Conservation (phyloP, 1,139 yeast species). For the Lipomyces yarrowii region DNA sequence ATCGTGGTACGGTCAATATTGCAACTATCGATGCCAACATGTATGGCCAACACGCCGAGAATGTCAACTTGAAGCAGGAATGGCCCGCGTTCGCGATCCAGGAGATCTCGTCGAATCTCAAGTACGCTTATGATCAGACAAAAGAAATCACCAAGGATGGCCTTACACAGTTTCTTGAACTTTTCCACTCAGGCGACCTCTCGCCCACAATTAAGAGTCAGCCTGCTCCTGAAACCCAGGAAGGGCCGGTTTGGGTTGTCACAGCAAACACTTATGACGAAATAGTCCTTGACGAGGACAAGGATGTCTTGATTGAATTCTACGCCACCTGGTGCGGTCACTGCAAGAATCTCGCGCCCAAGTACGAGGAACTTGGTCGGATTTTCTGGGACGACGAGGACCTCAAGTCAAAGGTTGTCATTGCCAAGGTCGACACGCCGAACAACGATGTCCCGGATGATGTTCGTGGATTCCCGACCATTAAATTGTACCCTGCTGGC, state of each 20-base stretch:
- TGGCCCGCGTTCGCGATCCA: conserved; percentile 93
- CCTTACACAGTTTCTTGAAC: conserved; percentile 63
- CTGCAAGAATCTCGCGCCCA: conserved; percentile 94
- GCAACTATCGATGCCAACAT: conserved; percentile 82
- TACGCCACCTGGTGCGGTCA: conserved; percentile 99
- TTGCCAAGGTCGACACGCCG: conserved; percentile 88
- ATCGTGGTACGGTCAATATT: conserved; percentile 81
- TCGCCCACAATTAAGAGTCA: conserved; percentile 82
- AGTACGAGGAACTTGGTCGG: conserved; percentile 75
- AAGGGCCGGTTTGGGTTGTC: conserved; percentile 70
- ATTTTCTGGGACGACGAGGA: conserved; percentile 37
- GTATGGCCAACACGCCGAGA: conserved; percentile 88
- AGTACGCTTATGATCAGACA: conserved; percentile 62
- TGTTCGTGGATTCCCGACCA: conserved; percentile 91
- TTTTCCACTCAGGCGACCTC: conserved; percentile 64
- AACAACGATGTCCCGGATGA: conserved; percentile 78
- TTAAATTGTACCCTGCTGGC: conserved; percentile 91
- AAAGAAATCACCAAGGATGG: conserved; percentile 49
- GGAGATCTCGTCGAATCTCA: conserved; percentile 64
- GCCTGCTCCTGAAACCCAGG: conserved; percentile 79
- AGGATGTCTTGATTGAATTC: conserved; percentile 90
- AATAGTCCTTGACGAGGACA: conserved; percentile 63
- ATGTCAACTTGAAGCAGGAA: conserved; percentile 79
- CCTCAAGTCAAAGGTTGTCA: conserved; percentile 56
- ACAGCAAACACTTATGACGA: conserved; percentile 85